Evolutionary conservation across 371 early-diverging fungal species (phyloP).

Genomic region (Haplosporangium sp.): DNA sequence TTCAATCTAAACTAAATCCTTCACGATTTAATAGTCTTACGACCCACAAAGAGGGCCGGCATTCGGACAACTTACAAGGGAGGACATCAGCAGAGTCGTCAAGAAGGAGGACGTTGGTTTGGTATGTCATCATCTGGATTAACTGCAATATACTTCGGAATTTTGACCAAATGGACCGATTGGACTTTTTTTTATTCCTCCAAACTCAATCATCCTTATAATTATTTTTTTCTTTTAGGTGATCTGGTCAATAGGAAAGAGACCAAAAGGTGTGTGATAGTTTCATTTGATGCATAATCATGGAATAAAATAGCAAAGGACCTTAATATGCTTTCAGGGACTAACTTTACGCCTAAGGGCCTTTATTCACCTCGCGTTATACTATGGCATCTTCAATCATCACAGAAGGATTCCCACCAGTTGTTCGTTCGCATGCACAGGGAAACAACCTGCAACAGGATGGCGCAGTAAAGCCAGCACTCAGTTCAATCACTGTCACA

Average conservation of each 20-base stretch:
- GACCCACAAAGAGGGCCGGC: slow-evolving; percentile 53
- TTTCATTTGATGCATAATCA: neutral
- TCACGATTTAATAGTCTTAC: slow-evolving; percentile 27
- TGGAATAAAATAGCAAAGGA: neutral
- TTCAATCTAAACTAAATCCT: neutral
- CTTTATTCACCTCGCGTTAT: neutral
- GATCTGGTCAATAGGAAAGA: slow-evolving; percentile 39
- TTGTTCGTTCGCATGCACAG: slow-evolving; percentile 5
- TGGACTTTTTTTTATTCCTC: neutral
- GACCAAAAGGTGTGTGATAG: slow-evolving; percentile 30
- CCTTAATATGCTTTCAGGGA: neutral
- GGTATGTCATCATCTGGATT: slow-evolving; percentile 16
- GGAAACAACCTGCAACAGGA: slow-evolving; percentile 10
- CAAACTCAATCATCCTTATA: slow-evolving; percentile 1
- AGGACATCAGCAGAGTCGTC: slow-evolving; percentile 69
- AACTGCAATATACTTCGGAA: neutral
- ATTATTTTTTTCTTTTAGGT: slow-evolving; percentile 17
- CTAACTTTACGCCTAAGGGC: neutral
- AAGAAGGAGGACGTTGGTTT: slow-evolving; percentile 58
- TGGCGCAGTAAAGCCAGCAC: slow-evolving; percentile 23
- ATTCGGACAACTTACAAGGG: slow-evolving; percentile 71
- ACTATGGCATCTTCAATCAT: neutral
- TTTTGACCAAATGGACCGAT: slow-evolving; percentile 26
- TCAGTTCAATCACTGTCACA: slow-evolving; percentile 5
- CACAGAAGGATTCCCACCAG: slow-evolving; percentile 30